Conservation (phyloP, 1,284 basidiomycete species). For the Apiotrichum mycotoxinovorans region DNA sequence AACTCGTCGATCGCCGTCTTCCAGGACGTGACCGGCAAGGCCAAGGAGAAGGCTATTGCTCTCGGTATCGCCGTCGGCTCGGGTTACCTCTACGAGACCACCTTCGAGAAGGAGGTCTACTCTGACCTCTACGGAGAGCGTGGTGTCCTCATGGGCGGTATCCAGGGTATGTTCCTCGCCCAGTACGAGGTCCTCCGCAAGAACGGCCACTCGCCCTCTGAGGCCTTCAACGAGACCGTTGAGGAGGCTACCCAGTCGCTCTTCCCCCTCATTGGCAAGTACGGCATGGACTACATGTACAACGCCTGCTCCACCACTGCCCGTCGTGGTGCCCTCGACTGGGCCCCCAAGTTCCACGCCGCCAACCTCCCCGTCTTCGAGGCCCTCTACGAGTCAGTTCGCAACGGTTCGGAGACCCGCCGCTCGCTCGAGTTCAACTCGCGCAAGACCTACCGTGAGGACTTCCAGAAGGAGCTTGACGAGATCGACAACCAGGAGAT, state of each 20-base stretch:
- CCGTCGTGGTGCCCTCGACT: slow-evolving; percentile 96
- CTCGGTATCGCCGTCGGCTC: slow-evolving; percentile 93
- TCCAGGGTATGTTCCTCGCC: slow-evolving; percentile 98
- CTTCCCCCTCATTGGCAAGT: slow-evolving; percentile 92
- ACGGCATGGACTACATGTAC: slow-evolving; percentile 99
- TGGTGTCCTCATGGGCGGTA: slow-evolving; percentile 99
- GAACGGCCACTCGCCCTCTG: slow-evolving; percentile 96
- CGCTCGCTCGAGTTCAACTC: slow-evolving; percentile 96
- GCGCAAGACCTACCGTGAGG: slow-evolving; percentile 86
- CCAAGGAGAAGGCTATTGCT: slow-evolving; percentile 94
- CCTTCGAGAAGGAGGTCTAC: slow-evolving; percentile 99
- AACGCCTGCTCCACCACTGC: slow-evolving; percentile 98
- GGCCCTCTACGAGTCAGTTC: slow-evolving; percentile 86
- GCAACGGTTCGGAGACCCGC: slow-evolving; percentile 92
- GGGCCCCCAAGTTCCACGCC: slow-evolving; percentile 94
- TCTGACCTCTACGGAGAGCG: slow-evolving; percentile 99
- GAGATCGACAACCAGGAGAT: slow-evolving; percentile 89
- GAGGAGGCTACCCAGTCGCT: slow-evolving; percentile 99
- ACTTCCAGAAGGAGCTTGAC: slow-evolving; percentile 88
- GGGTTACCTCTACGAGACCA: slow-evolving; percentile 81
- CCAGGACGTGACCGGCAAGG: slow-evolving; percentile 91
- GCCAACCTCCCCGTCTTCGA: slow-evolving; percentile 93
- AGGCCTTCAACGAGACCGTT: slow-evolving; percentile 99
- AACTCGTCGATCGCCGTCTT: slow-evolving; percentile 54
- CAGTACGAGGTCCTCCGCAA: slow-evolving; percentile 97